These are phyloP conservation scores for Eimeria sp. DNA, from an alignment of 169 alveolate species.

Conservation along the genomic window DNA sequence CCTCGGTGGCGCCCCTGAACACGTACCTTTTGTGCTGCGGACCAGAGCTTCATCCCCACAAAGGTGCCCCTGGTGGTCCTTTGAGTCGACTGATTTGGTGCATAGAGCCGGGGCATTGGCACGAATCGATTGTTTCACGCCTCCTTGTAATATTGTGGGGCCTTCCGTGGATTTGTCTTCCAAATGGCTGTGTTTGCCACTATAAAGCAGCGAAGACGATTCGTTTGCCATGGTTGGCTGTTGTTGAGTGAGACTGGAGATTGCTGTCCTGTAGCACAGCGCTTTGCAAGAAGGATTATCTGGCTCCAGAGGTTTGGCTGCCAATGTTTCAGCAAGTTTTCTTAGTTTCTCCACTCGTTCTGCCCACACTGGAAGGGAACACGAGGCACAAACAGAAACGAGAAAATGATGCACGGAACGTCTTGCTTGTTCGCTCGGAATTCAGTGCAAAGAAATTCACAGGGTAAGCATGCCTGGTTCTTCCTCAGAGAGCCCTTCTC, in stretches of 20 bases:
- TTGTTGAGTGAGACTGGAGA: not conserved
- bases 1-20: not conserved
- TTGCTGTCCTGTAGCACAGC: not conserved
- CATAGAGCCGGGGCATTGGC: not conserved
- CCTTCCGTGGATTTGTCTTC: not conserved
- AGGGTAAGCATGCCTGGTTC: slow-evolving; percentile 75
- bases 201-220: not conserved
- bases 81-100: not conserved
- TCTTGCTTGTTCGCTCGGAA: not conserved
- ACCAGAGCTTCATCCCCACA: not conserved
- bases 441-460: not conserved
- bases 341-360: slow-evolving; percentile 13
- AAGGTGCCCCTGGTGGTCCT: not conserved
- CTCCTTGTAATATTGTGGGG: not conserved
- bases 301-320: not conserved
- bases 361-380: slow-evolving; percentile 1
- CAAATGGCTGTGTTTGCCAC: not conserved
- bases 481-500: slow-evolving; percentile 84
- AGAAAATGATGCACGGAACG: not conserved
- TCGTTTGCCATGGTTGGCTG: not conserved
- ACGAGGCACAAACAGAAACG: not conserved
- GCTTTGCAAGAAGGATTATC: not conserved
- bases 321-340: not conserved
- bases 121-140: not conserved
- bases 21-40: not conserved